Percentiles rank a stretch among this genome's conserved stretches.
phyloP scores from a whole-genome alignment of 129 eudicot species.

The Flaveria trinervia region DNA sequence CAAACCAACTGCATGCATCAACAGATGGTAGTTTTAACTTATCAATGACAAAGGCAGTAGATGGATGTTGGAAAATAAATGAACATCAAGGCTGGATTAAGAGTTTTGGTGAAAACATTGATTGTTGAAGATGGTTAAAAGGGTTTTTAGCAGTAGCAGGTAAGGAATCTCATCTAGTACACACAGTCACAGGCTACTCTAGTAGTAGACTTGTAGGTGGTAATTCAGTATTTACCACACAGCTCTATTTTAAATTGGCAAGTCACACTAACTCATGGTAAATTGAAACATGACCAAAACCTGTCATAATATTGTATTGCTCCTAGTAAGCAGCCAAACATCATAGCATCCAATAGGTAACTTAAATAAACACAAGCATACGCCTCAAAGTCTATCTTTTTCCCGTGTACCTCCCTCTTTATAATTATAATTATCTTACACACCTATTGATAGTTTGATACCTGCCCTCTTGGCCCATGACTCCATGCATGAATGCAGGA shows the following conservation, averaged over 20 bases:
- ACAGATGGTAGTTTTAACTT: background rate
- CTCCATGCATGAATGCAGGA: too few species aligned
- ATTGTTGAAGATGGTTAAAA: background rate
- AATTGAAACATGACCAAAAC: conserved; percentile 2
- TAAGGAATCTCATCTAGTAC: conserved; percentile 7
- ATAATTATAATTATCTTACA: too few species aligned
- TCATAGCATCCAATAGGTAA: background rate
- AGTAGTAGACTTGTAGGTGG: background rate
- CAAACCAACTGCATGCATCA: background rate
- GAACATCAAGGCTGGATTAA: background rate
- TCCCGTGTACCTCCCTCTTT: too few species aligned
- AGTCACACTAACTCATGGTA: background rate
- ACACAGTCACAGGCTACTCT: background rate
- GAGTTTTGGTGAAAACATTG: conserved; percentile 22
- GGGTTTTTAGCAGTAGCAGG: conserved; percentile 23
- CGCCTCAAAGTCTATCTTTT: too few species aligned
- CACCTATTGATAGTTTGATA: too few species aligned
- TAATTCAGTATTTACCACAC: background rate
- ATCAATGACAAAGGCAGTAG: background rate
- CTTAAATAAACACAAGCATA: too few species aligned
- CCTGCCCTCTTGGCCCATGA: too few species aligned
- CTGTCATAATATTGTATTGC: background rate
- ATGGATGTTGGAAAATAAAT: background rate
- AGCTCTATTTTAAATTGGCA: too few species aligned
- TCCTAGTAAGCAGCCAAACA: conserved; percentile 4